These are phyloP conservation scores for Corchorus olitorius DNA, from an alignment of 345 rosid species.

Conservation along the genomic window DNA sequence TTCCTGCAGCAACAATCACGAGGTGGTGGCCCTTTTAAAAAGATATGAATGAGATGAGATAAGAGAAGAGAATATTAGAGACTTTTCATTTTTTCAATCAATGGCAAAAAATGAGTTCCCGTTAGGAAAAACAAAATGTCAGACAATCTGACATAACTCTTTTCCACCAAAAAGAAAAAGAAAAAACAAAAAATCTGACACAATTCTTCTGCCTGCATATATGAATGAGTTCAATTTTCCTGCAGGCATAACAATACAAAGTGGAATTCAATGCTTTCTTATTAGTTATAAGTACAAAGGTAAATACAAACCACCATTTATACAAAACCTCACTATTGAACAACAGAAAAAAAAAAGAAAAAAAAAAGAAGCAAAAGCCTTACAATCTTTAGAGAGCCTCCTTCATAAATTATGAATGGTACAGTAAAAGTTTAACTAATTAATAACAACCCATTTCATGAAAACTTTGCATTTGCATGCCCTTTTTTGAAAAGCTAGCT, in stretches of 20 bases:
- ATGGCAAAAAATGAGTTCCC: background rate
- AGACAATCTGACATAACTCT: slow-evolving; percentile 11
- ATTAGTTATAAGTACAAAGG: background rate
- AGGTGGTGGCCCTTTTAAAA: background rate
- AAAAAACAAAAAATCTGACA: background rate
- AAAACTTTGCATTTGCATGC: background rate
- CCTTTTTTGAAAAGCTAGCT: background rate
- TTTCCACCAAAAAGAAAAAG: too few relatives aligned
- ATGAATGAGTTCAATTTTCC: background rate
- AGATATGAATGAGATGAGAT: background rate
- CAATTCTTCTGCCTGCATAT: background rate
- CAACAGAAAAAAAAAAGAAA: too few relatives aligned
- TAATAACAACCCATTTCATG: background rate
- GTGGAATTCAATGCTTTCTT: background rate
- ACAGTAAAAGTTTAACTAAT: background rate
- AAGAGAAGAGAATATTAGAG: slow-evolving; percentile 19
- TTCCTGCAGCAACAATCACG: slow-evolving; percentile 13
- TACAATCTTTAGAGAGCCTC: background rate
- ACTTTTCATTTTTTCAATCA: slow-evolving; percentile 11
- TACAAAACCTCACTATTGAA: background rate
- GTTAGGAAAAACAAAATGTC: slow-evolving; percentile 13
- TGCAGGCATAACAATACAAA: slow-evolving; percentile 6
- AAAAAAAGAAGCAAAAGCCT: background rate
- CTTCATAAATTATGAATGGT: background rate
- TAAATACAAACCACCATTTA: background rate